Evolutionary conservation across 2,329 filamentous ascomycete genomes (phyloP).

Genomic region (Talaromyces sp.): DNA sequence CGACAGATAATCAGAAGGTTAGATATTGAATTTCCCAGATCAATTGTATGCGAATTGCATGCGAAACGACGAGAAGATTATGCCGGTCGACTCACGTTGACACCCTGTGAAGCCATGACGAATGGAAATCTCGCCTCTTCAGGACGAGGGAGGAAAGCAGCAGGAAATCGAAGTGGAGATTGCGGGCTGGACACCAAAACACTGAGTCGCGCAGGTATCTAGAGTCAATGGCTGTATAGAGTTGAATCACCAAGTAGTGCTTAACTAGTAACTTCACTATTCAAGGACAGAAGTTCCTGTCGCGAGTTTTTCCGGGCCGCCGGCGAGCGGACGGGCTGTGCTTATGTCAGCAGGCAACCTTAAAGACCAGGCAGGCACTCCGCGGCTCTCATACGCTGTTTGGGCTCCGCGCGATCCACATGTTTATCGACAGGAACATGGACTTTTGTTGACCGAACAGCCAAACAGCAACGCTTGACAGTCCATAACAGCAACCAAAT

Average conservation of each 20-base stretch:
- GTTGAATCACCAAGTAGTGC: not conserved
- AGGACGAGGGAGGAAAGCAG: slow-evolving; percentile 32
- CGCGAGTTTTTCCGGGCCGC: slow-evolving; percentile 41
- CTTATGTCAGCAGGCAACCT: slow-evolving; percentile 34
- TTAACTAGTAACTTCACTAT: not conserved
- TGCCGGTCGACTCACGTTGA: slow-evolving; percentile 51
- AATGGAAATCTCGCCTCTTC: slow-evolving; percentile 36
- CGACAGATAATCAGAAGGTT: not conserved
- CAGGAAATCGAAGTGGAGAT: slow-evolving; percentile 19
- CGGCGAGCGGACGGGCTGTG: slow-evolving; percentile 21
- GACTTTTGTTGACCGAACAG: not conserved
- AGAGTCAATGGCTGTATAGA: slow-evolving; percentile 34
- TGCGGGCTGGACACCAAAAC: slow-evolving; percentile 26
- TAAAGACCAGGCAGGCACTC: slow-evolving; percentile 13
- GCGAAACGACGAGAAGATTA: not conserved
- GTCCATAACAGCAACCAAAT: not conserved
- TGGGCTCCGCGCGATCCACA: slow-evolving; percentile 3
- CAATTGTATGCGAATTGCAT: not conserved
- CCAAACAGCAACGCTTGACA: not conserved
- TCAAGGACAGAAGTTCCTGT: slow-evolving; percentile 32
- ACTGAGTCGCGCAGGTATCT: slow-evolving; percentile 25
- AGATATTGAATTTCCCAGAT: not conserved
- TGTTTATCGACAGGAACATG: not conserved
- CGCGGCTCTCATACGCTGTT: not conserved
- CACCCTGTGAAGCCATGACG: slow-evolving; percentile 61